Evolutionary conservation across 108 stramenopile species (phyloP).

Genomic region (Chaetoceros tenuissimus): DNA sequence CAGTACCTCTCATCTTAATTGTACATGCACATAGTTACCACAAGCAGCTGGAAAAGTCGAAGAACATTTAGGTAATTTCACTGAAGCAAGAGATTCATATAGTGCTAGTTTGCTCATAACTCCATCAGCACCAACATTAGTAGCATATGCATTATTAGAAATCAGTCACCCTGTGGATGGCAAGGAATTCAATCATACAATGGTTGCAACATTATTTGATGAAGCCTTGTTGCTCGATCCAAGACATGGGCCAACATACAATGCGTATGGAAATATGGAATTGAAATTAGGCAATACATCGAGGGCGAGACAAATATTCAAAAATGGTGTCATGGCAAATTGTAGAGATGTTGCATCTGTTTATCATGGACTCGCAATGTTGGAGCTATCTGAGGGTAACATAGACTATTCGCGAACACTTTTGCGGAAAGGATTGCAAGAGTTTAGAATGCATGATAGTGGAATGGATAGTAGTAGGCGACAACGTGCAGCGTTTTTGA

Average conservation of each 20-base stretch:
- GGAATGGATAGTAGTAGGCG: slow-evolving; percentile 35
- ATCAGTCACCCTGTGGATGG: slow-evolving; percentile 37
- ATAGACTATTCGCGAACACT: slow-evolving; percentile 44
- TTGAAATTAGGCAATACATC: slow-evolving; percentile 40
- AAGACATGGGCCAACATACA: slow-evolving; percentile 78
- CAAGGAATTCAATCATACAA: slow-evolving; percentile 29
- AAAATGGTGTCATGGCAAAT: slow-evolving; percentile 58
- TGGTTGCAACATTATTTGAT: slow-evolving; percentile 51
- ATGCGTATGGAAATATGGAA: slow-evolving; percentile 70
- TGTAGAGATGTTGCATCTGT: slow-evolving; percentile 69
- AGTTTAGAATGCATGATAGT: slow-evolving; percentile 30
- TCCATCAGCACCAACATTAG: slow-evolving; percentile 69
- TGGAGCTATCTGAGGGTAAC: slow-evolving; percentile 71
- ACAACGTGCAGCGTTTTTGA: slow-evolving; percentile 58
- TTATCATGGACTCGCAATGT: slow-evolving; percentile 74
- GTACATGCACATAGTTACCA: slow-evolving; percentile 23
- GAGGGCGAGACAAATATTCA: slow-evolving; percentile 50
- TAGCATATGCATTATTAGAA: slow-evolving; percentile 74
- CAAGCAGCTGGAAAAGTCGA: slow-evolving; percentile 80
- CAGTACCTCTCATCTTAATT: slow-evolving; percentile 4
- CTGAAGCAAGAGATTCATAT: slow-evolving; percentile 55
- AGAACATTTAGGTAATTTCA: slow-evolving; percentile 60
- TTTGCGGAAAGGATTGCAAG: slow-evolving; percentile 41
- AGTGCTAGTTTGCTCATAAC: slow-evolving; percentile 44
- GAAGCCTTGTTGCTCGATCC: slow-evolving; percentile 69